Conservation (phyloP, 1,139 yeast species). For the Dujonia santamariae region DNA sequence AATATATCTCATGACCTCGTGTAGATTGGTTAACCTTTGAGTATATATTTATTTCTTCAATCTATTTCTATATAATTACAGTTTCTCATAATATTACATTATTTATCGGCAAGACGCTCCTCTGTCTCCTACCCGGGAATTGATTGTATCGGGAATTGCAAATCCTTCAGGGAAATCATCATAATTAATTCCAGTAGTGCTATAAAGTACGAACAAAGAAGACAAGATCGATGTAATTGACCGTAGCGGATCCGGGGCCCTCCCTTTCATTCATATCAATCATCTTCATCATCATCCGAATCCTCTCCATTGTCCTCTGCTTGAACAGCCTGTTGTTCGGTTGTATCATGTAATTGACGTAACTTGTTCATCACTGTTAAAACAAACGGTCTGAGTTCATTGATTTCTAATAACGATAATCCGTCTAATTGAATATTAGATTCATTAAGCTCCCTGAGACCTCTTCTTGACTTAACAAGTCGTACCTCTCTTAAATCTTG, state of each 20-base stretch:
- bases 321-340: constrained; percentile 21
- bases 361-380: constrained; percentile 76
- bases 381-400: constrained; percentile 83
- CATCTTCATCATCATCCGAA: constrained; percentile 19
- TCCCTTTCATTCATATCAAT: not conserved
- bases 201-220: no score
- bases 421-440: constrained; percentile 83
- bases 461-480: constrained; percentile 75
- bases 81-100: no score
- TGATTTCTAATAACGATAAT: constrained; percentile 77
- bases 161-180: no score
- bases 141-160: no score
- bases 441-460: constrained; percentile 75
- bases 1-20: no score
- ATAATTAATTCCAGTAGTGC: no score
- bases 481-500: constrained; percentile 87
- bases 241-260: not conserved
- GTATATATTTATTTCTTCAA: not conserved
- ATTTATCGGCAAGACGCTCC: no score
- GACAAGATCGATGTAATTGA: no score
- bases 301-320: constrained; percentile 23
- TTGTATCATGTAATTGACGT: constrained; percentile 47
- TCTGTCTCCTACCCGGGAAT: no score
- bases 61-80: no score
- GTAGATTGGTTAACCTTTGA: no score